Percentiles rank a stretch among this genome's conserved stretches.
These are phyloP conservation scores for Alternaria sp. DNA, from an alignment of 2,329 filamentous ascomycete genomes.

Conservation along the genomic window DNA sequence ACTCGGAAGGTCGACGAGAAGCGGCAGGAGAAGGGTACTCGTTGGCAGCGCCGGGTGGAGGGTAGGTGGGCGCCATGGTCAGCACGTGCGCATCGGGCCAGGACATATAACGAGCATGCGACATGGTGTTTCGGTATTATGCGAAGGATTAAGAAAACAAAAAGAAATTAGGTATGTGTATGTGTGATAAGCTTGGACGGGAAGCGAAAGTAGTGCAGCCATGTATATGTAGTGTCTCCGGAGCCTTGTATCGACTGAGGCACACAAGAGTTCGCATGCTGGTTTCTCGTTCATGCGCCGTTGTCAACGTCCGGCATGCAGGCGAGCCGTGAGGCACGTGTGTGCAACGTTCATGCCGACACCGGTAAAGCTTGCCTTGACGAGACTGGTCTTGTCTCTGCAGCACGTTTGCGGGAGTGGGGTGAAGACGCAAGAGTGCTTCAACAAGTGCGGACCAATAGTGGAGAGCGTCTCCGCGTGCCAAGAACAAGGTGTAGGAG, in stretches of 20 bases:
- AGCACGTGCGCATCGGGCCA: constrained; percentile 46
- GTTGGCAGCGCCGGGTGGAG: constrained; percentile 43
- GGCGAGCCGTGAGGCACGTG: constrained; percentile 33
- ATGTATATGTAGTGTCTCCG: constrained; percentile 45
- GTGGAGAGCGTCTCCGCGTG: constrained; percentile 13
- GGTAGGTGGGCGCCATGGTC: constrained; percentile 48
- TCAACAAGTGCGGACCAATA: constrained; percentile 30
- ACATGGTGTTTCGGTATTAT: constrained; percentile 33
- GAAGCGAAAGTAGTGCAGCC: constrained; percentile 31
- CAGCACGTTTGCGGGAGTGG: constrained; percentile 29
- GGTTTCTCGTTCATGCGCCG: constrained; percentile 32
- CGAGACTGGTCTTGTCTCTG: constrained; percentile 46
- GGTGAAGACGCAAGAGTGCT: constrained; percentile 22
- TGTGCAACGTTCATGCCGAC: constrained; percentile 37
- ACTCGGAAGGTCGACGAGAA: constrained; percentile 45
- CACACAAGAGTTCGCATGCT: constrained; percentile 18
- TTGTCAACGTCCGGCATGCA: constrained; percentile 35
- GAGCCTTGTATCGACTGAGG: constrained; percentile 16
- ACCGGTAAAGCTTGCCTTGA: constrained; percentile 27
- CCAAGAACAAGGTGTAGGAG: constrained; percentile 36
- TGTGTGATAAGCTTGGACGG: constrained; percentile 37
- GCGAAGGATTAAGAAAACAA: constrained; percentile 19
- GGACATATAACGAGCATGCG: constrained; percentile 46
- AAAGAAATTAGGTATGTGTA: constrained; percentile 41
- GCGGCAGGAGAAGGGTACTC: constrained; percentile 46